Conservation (phyloP, 2,329 filamentous ascomycete species). For the Colletotrichum nymphaeae region DNA sequence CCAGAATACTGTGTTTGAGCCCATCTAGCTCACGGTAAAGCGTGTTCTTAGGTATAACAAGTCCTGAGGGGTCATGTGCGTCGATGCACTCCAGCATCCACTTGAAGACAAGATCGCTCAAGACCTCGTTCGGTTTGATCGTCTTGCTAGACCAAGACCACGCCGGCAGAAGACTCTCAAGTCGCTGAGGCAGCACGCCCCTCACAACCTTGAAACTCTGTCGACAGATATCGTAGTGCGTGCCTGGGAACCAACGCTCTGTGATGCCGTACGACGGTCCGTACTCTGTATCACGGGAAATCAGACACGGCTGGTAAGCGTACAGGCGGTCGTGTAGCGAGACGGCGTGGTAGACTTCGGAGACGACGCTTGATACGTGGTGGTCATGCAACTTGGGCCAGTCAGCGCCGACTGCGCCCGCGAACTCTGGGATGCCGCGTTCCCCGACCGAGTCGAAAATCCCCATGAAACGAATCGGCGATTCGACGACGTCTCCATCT, state of each 20-base stretch:
- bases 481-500: conserved; percentile 20
- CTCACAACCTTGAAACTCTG: conserved; percentile 38
- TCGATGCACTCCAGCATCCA: conserved; percentile 39
- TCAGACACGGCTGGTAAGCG: conserved; percentile 37
- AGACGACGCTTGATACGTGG: conserved; percentile 40
- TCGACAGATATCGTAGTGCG: conserved; percentile 39
- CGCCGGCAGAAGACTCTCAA: conserved; percentile 43
- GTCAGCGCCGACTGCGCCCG: conserved; percentile 37
- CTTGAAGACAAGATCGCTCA: conserved; percentile 36
- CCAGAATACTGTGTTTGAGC: neutral
- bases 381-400: conserved; percentile 42
- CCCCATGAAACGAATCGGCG: conserved; percentile 40
- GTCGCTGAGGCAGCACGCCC: conserved; percentile 4
- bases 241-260: conserved; percentile 40
- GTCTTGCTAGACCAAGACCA: conserved; percentile 39
- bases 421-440: conserved; percentile 37
- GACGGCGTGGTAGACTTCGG: conserved; percentile 40
- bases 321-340: conserved; percentile 39
- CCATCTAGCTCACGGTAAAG: conserved; percentile 13
- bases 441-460: conserved; percentile 41
- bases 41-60: conserved; percentile 19
- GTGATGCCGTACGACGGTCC: conserved; percentile 34
- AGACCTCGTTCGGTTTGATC: conserved; percentile 38
- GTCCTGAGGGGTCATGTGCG: conserved; percentile 29
- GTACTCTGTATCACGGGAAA: conserved; percentile 26